Base-by-base conservation (phyloP, 1,284 basidiomycete genomes). In the Puccinia hordei region DNA sequence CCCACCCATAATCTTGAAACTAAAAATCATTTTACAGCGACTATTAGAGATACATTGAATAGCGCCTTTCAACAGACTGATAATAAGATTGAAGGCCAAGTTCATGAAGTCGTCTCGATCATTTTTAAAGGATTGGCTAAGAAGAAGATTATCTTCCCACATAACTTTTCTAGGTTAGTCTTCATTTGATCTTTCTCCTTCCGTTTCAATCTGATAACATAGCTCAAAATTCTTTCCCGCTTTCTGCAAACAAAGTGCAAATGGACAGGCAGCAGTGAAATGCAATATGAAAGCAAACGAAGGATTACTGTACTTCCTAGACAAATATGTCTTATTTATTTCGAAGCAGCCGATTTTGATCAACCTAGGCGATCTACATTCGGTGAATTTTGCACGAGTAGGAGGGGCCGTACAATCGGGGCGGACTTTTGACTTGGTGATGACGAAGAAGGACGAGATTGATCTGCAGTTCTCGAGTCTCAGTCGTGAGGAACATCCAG, bases 291-390 rank as follows among this genome's bases (percentile, higher is more conserved):
- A 99, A 87, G 97, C 97, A 61, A 90, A 93, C 19, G 95, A 98
- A 86, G 97, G 97, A 82, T 94, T 98, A 86, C 90, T 99, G 35
- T 99, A 98, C 89, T 91, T 98, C 88, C 91, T 99, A 82, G 97
- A 99, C 86, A 98, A 98, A 89, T 94, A 93, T 85, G 89, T 99
- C 72, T 93, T 99, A 87, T 99, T 98, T 88, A 95, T 99, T 78
- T 95, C 95, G 81, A 99, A 98, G 87, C 92, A 95, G 84, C 95
- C 97, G 0, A 91, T 92, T 53, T 91, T 98, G 84, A 90, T 98
- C 83, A 93, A 97, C 83, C 91, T 97, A 83, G 90, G 90, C 80
- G 94, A 98, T 84, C 92, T 98, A 81, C 91, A 95, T 83, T 92
- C 93, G 86, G 92, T 94, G 81, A 89, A 94, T 72, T 98, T 99